Base-by-base conservation (phyloP, 2,329 filamentous ascomycete species). In the Pseudophaeomoniella oleicola region DNA sequence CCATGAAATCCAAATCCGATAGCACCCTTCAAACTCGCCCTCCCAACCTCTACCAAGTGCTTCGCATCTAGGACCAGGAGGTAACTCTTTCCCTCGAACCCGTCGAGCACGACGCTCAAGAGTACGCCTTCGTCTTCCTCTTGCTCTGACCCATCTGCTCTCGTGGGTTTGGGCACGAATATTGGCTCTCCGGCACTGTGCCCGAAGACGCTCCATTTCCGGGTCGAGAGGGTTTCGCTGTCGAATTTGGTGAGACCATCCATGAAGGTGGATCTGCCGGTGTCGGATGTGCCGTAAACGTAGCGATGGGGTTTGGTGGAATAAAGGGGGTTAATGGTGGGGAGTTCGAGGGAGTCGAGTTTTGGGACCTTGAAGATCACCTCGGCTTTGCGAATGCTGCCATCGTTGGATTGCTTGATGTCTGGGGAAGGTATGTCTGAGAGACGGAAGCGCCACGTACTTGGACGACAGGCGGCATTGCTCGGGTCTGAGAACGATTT, bases 1-100 rank as follows among this genome's bases (percentile, higher is more conserved):
- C 68, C 69, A 57, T 72, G 68, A 45, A 74, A 72, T 1, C 67
- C 67, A 48, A 72, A 66, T 1, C 58, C 62, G 43, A 72, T 57
- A 2, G 58, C 58, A 1, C 63, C 61, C 16, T 59, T 51, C 27
- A 71, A 58, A 42, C 66, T 57, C 15, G 69, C 69, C 13, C 65
- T 56, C 0, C 66, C 69, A 36, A 70, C 37, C 46, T 72, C 69
- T 15, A 37, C 55, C 54, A 73, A 50, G 27, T 56, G 56, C 40
- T 50, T 62, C 5, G 70, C 67, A 51, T 67, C 58, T 5, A 73
- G 53, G 35, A 63, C 64, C 14, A 72, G 52, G 17, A 74, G 47
- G 46, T 72, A 72, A 34, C 68, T 73, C 45, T 54, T 65, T 5
- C 63, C 65, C 5, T 41, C 49, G 6, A 50, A 45, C 0, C 70